A percentile compares a stretch with the other conserved stretches of the same genome.
These are phyloP conservation scores for Alternaria sp. DNA, from an alignment of 2,329 filamentous ascomycete species.

Conservation along the genomic window DNA sequence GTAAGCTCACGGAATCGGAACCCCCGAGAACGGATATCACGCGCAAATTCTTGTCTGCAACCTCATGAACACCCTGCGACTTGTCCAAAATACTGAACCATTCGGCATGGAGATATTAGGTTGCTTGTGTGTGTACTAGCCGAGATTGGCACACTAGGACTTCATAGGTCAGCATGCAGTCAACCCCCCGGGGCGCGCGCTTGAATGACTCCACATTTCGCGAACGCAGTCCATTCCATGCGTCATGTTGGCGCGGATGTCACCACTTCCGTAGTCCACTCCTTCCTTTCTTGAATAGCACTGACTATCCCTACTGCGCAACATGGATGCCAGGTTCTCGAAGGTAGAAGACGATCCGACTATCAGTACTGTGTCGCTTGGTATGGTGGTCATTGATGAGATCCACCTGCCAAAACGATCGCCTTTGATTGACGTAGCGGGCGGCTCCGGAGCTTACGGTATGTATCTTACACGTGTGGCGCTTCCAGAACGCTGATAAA, in stretches of 20 bases:
- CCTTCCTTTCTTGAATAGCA: too few relatives aligned
- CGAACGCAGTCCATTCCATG: not conserved
- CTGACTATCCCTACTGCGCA: not conserved
- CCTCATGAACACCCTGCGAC: not conserved
- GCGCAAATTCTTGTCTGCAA: not conserved
- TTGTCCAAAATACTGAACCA: not conserved
- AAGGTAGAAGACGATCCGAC: not conserved
- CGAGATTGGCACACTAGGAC: not conserved
- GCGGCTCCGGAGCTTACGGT: not conserved
- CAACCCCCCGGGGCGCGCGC: not conserved
- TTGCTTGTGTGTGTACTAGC: not conserved
- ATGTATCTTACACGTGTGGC: not conserved
- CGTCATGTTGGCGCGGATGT: not conserved
- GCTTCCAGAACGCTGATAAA: not conserved
- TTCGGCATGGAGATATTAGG: not conserved
- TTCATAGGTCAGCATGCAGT: not conserved
- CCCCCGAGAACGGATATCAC: not conserved
- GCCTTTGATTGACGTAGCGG: not conserved
- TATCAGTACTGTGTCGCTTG: not conserved
- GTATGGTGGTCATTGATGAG: not conserved
- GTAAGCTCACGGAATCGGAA: not conserved
- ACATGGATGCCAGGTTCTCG: not conserved
- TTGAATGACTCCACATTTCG: not conserved
- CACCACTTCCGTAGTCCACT: not conserved
- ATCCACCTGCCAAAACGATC: not conserved